These are phyloP conservation scores for Gracilaria caudata DNA, from an alignment of 23 red algal genomes.

Conservation along the genomic window DNA sequence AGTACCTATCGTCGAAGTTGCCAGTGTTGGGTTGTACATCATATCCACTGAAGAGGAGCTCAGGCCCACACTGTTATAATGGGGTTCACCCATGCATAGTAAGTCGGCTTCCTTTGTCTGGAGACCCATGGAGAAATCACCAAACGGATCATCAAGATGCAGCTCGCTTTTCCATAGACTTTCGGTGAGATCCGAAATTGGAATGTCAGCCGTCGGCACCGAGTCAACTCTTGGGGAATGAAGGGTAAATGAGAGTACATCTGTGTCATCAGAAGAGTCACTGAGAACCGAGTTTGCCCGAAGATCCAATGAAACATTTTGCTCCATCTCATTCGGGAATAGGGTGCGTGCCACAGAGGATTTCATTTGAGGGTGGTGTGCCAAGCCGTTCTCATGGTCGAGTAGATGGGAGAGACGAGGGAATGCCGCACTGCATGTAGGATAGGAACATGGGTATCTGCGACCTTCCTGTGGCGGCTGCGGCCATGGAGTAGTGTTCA, in stretches of 20 bases:
- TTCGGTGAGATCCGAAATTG: constrained; percentile 24
- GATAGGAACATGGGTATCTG: constrained; percentile 20
- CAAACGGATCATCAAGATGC: constrained; percentile 40
- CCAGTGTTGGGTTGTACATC: background rate
- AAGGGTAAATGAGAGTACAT: constrained; percentile 45
- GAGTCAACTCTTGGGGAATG: constrained; percentile 15
- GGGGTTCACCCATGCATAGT: constrained; percentile 11
- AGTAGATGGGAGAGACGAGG: constrained; percentile 22
- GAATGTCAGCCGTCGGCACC: background rate
- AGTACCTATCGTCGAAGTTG: background rate
- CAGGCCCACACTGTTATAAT: background rate
- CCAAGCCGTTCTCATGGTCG: constrained; percentile 33
- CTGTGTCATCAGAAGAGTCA: constrained; percentile 38
- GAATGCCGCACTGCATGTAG: constrained; percentile 1
- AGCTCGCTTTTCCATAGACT: constrained; percentile 43
- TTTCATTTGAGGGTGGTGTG: constrained; percentile 6
- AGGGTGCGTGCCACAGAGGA: background rate
- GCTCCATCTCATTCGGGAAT: background rate
- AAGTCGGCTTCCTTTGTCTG: constrained; percentile 2
- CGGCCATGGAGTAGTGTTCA: background rate
- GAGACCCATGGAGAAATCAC: background rate
- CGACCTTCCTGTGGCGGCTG: background rate
- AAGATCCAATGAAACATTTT: constrained; percentile 22
- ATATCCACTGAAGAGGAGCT: background rate
- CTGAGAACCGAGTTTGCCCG: constrained; percentile 48